These are phyloP conservation scores for Apiosordaria backusii DNA, from an alignment of 495 filamentous ascomycete genomes.

Conservation along the genomic window DNA sequence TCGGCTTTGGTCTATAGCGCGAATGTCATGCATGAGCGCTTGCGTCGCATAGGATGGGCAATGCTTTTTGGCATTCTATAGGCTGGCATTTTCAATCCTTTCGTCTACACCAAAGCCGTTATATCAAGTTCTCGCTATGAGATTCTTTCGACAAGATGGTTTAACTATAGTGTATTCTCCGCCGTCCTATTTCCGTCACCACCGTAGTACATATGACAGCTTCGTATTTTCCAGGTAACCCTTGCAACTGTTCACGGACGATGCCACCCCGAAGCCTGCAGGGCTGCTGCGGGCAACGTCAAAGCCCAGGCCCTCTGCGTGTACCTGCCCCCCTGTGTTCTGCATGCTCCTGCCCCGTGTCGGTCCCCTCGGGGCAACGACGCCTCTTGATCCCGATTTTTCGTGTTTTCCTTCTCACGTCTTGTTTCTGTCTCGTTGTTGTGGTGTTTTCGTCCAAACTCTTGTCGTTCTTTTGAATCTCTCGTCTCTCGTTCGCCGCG, in stretches of 20 bases:
- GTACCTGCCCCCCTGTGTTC: background rate
- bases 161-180: background rate
- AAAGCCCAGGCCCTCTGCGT: background rate
- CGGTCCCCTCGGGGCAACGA: background rate
- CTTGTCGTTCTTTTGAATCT: background rate
- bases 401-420: background rate
- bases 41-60: constrained; percentile 3
- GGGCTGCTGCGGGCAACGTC: background rate
- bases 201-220: background rate
- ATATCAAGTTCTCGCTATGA: too few species aligned
- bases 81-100: background rate
- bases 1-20: background rate
- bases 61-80: background rate
- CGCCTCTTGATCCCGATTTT: constrained; percentile 5
- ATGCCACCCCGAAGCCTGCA: background rate
- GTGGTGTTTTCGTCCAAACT: constrained; percentile 3
- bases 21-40: constrained; percentile 9
- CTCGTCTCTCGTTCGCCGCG: background rate
- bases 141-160: background rate
- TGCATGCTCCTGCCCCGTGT: background rate
- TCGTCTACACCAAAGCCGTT: background rate
- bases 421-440: background rate
- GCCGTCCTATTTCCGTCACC: background rate
- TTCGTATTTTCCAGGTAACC: background rate
- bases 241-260: background rate